A percentile compares a stretch with the other conserved stretches of the same genome.
Evolutionary conservation across 345 rosid species (phyloP).

Genomic region (Aurinia saxatilis): DNA sequence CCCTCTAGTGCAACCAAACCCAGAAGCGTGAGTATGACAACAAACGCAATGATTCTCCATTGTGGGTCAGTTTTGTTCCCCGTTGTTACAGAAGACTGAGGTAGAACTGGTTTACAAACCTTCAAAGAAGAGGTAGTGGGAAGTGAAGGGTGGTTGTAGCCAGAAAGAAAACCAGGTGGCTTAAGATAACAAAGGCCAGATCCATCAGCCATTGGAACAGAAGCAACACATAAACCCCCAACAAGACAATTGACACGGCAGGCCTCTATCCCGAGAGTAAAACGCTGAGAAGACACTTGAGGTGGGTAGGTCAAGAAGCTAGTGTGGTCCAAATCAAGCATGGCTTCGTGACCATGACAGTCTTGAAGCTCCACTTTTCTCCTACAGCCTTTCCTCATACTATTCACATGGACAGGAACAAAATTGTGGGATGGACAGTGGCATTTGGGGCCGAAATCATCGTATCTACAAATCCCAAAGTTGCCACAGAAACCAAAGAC

Average conservation of each 20-base stretch:
- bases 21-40: conserved; percentile 33
- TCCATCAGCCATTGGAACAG: conserved; percentile 56
- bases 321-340: conserved; percentile 47
- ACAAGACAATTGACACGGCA: conserved; percentile 51
- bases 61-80: conserved; percentile 3
- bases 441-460: conserved; percentile 37
- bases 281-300: conserved; percentile 33
- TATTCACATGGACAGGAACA: conserved; percentile 40
- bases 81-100: conserved; percentile 3
- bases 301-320: conserved; percentile 47
- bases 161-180: conserved; percentile 38
- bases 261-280: conserved; percentile 40
- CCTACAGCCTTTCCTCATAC: conserved; percentile 52
- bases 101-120: conserved; percentile 49
- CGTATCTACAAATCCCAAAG: conserved; percentile 55
- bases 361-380: conserved; percentile 43
- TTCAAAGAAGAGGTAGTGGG: conserved; percentile 58
- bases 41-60: conserved; percentile 28
- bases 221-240: conserved; percentile 40
- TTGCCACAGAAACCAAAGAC: conserved; percentile 63
- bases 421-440: conserved; percentile 64
- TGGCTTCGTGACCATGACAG: conserved; percentile 42
- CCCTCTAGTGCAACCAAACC: conserved; percentile 39
- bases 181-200: conserved; percentile 46
- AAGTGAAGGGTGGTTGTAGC: conserved; percentile 45